Percentiles rank a stretch among this genome's conserved stretches.
These are phyloP conservation scores for Collybia mongolica DNA, from an alignment of 768 basidiomycete genomes.

Conservation along the genomic window DNA sequence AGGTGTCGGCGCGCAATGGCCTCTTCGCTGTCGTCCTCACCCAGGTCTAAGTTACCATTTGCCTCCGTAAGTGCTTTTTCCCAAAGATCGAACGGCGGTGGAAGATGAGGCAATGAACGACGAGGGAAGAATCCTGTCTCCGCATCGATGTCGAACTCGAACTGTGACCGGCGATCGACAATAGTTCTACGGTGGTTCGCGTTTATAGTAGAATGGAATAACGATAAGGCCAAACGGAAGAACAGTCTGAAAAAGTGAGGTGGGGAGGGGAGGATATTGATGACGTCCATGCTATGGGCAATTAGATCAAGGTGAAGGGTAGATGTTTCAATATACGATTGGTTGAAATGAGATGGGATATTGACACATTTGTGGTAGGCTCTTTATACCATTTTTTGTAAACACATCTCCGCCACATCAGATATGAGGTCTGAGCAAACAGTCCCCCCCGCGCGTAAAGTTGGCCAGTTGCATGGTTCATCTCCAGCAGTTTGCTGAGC, in stretches of 20 bases:
- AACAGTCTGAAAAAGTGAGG: slow-evolving; percentile 48
- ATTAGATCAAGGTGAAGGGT: slow-evolving; percentile 3
- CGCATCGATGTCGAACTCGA: slow-evolving; percentile 56
- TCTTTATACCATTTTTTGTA: slow-evolving; percentile 13
- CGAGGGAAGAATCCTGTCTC: slow-evolving; percentile 85
- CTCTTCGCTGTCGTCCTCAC: slow-evolving; percentile 51
- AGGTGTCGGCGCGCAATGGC: slow-evolving; percentile 45
- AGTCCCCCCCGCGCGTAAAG: slow-evolving; percentile 8
- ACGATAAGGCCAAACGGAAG: slow-evolving; percentile 42
- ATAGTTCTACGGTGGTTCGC: slow-evolving; percentile 27
- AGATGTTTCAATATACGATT: slow-evolving; percentile 4
- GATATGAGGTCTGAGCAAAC: slow-evolving; percentile 12
- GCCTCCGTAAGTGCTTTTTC: slow-evolving; percentile 64
- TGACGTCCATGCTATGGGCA: slow-evolving; percentile 33
- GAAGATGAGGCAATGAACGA: slow-evolving; percentile 56
- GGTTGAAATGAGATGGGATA: slow-evolving; percentile 7
- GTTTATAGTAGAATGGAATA: slow-evolving; percentile 43
- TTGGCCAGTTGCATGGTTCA: slow-evolving; percentile 14
- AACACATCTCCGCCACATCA: slow-evolving; percentile 18
- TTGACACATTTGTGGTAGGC: slow-evolving; percentile 7
- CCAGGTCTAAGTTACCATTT: slow-evolving; percentile 50
- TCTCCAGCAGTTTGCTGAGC: slow-evolving; percentile 6
- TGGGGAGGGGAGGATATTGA: slow-evolving; percentile 52
- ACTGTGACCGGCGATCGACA: slow-evolving; percentile 31
- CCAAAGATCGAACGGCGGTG: slow-evolving; percentile 61